Evolutionary conservation across 139 green algal genomes (phyloP), one percentile per base, ranked within the genome.

Genomic region (Coelastrella sp.): DNA sequence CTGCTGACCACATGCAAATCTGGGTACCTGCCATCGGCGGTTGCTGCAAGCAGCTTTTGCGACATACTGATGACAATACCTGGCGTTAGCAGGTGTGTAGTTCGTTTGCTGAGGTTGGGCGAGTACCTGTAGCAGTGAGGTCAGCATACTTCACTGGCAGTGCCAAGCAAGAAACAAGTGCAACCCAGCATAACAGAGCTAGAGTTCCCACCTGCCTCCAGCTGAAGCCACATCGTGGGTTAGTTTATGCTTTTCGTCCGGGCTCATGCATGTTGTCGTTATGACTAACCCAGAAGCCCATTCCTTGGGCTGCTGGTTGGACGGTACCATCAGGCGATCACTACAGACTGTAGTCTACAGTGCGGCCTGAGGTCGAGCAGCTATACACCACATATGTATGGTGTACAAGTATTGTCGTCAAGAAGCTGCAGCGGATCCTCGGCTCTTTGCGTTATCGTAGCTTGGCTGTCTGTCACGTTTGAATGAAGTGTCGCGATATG

Each of bases 51-150:
- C 6, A 83, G 76, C 57, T 83, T 83, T 11, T 83, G n/a, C 35
- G 57, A 45, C 38, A 83, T 17, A 30, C 5, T 43, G 19, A 25
- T 41, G 21, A 72, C 57, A 41, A 38, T n/a, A 23, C 19, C 13
- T 9, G 76, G 57, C 17, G 76, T 72, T 8, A 83, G 23, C 5
- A 83, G 76, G 15, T 83, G 76, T 41, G 76, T 83, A 38, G 57
- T 74, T 38, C 76, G 57, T 63, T 83, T 83, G 57, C 76, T 71
- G 23, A 83, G 76, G 57, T 72, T 83, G 57, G 76, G 57, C 27
- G 41, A 67, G 76, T 83, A 83, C 57, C 76, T 83, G 57, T 11
- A 40, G 45, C 45, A 57, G 45, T 23, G 45, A 57, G 45, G 45
- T 57, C 11, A 13, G 11, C 45, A 57, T 57, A 13, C 11, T 57